Evolutionary conservation across 1,139 yeast species (phyloP), one percentile per base, ranked within the genome.

Genomic region (Pichia sp.): DNA sequence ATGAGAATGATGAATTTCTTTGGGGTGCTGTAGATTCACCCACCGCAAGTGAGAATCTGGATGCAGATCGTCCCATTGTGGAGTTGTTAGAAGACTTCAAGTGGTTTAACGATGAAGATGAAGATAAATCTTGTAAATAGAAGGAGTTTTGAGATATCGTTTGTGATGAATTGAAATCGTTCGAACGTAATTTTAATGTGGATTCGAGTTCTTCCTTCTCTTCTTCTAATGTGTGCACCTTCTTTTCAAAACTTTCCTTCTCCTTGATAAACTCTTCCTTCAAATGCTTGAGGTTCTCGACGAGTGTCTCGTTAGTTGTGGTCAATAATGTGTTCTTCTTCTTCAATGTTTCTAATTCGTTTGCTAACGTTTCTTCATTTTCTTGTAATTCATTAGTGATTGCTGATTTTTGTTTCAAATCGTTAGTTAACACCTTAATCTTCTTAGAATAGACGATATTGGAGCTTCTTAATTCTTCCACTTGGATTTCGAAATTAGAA

Each of bases 11-110:
- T 46, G 58, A 33, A 50, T 53, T 42, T 34, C 62, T 53, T n/a
- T 67, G 67, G 2, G 68, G 63, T 12, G 61, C 55, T 10, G 67
- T 58, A 1, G 66, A 61, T 45, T 64, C 68, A 4, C 67, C 68
- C 31, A 62, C 48, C 21, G 54, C 60, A 28, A 62, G 58, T n/a
- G 52, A 42, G 22, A 33, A 53, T 18, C 44, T 41, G 18, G 66
- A 58, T 4, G 17, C 14, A 14, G 48, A 39, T 11, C 51, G 36
- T 14, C 44, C 45, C 21, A 61, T 40, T 7, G 59, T 48, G 24
- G 53, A 51, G 9, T 57, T 55, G 11, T 55, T 50, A 37, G 49
- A 57, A 30, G 47, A 40, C 43, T 51, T 51, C 45, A 46, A 47
- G 30, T 49, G 51, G 24, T 46, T 53, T 12, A 55, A 39, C 11